Base-by-base conservation (phyloP, 2,329 filamentous ascomycete genomes). In the Penicillium sp. region DNA sequence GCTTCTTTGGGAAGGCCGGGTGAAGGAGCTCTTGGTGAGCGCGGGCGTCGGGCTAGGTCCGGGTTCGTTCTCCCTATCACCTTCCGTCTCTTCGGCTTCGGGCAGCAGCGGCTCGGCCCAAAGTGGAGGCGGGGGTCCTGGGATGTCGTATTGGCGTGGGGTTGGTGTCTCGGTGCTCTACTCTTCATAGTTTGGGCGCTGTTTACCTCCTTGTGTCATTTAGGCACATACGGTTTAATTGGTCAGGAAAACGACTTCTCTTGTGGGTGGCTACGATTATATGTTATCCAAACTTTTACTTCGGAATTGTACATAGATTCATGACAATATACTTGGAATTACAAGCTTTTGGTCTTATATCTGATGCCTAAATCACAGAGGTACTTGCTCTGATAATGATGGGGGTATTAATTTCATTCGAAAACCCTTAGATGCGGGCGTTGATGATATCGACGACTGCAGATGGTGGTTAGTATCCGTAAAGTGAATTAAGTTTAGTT, bases 21-120 rank as follows among this genome's bases (percentile, higher is more conserved):
- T 95, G 56, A 96, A 97, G 77, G 93, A 96, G 62, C 77, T 99
- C 55, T 81, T 99, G 53, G 95, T 97, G 70, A 96, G 91, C 64
- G 80, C 96, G 39, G 94, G 94, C 9, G 90, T 91, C 53, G 90
- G 86, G 47, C 84, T 99, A 51, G 91, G 96, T 69, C 80, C 76
- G 10, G 68, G 69, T 18, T 70, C 71, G 29, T 73, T 71, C 47
- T 70, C 71, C 6, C 52, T 62, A 35, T 62, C 67, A 10, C 64
- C 67, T 44, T 61, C 59, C 19, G 58, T 56, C 26, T 60, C 67
- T 16, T 59, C 64, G 23, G 58, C 60, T 16, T 57, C 61, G 23
- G 63, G 62, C 32, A 59, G 61, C 32, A 59, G 61, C 51, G 60
- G 61, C 36, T 65, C 67, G 46, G 59, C 61, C 44, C 60, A 59